Base-by-base conservation (phyloP, 441 rosid species). In the Theobroma grandiflorum region DNA sequence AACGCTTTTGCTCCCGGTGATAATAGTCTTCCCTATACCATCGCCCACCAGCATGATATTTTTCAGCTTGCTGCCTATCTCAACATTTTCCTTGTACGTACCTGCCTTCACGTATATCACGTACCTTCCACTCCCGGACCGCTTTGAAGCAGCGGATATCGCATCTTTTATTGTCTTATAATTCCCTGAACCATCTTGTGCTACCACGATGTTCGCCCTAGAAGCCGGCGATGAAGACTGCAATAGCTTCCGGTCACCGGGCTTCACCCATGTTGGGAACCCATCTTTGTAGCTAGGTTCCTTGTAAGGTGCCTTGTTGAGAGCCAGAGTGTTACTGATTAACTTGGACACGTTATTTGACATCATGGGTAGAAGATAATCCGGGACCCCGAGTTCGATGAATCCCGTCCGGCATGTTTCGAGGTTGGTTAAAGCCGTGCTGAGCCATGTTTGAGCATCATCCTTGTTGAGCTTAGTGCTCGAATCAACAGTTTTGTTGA, bases 1-100 rank as follows among this genome's bases (percentile, higher is more conserved):
- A n/a, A 91, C 95, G 71, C 95, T 91, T 84, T 80, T 87, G 81
- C 92, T 91, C 3, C 93, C 93, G 26, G 92, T 90, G 63, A 91
- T 84, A 52, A 90, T 89, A 0, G 93, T 91, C 71, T 63, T 86
- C 49, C 92, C 91, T 47, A 69, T 88, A 37, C 95, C 95, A 70
- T 91, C 92, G 7, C 95, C 95, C 49, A 90, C 80, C 59, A 91
- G 79, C 92, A 89, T 91, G 65, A 91, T 83, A 78, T 87, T 87
- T 55, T 83, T 87, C 85, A 73, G 61, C 7, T 74, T 79, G 3
- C 70, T 42, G 9, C 86, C 84, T 0, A 91, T 82, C 78, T 83
- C 90, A 35, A 91, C 52, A 67, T 88, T 89, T 79, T 91, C 95
- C 26, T 14, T 75, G 62, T 91, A 91, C 35, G 82, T 86, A 37